phyloP scores from a whole-genome alignment of 345 rosid species.

The Eucalyptus erythrocorys region DNA sequence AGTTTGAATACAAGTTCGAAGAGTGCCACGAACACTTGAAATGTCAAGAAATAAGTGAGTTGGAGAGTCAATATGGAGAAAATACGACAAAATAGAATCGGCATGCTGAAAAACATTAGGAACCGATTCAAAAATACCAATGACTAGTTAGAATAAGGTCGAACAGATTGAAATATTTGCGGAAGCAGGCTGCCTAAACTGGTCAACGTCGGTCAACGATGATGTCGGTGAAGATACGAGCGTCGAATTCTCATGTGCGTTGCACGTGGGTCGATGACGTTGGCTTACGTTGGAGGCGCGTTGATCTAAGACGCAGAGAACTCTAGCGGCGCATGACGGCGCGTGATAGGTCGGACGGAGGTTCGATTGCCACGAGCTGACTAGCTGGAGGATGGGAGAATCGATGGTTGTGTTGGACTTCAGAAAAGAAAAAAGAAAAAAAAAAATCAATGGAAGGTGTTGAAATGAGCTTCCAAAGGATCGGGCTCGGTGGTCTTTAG shows the following conservation, averaged over 20 bases:
- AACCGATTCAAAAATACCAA: too few relatives aligned
- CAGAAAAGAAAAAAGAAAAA: fast-evolving
- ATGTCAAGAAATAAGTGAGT: background rate
- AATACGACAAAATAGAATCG: background rate
- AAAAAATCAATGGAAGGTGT: too few relatives aligned
- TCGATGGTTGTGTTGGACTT: too few relatives aligned
- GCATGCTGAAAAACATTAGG: background rate
- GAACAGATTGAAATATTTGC: background rate
- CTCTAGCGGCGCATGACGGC: background rate
- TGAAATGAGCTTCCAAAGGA: too few relatives aligned
- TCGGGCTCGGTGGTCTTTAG: background rate
- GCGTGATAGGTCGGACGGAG: background rate
- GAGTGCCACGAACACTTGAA: background rate
- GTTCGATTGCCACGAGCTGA: background rate
- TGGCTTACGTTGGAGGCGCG: background rate
- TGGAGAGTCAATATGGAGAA: background rate
- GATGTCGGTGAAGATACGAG: background rate
- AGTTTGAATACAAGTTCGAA: background rate
- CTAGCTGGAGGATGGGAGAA: background rate
- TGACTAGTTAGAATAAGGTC: background rate
- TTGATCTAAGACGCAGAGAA: background rate
- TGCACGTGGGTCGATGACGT: background rate
- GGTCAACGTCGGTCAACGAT: background rate
- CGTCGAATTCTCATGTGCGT: fast-evolving
- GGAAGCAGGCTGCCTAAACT: background rate